A percentile compares a stretch with the other conserved stretches of the same genome.
phyloP scores from a whole-genome alignment of 805 yeast species.

The Helenozyma baotianmanensis region DNA sequence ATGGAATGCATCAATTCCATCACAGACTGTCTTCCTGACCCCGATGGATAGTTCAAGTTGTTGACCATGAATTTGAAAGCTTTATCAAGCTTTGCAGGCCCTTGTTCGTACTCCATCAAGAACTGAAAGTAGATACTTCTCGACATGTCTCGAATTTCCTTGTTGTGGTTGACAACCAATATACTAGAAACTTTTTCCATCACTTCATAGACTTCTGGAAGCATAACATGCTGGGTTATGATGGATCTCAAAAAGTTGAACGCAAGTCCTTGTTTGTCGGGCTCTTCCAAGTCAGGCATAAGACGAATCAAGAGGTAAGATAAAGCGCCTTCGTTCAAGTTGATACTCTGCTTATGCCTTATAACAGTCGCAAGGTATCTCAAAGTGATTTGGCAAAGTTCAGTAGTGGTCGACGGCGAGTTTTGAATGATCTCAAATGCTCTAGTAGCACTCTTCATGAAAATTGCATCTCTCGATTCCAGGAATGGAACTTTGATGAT shows the following conservation, averaged over 20 bases:
- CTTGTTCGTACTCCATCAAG: constrained; percentile 91
- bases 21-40: constrained; percentile 82
- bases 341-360: constrained; percentile 61
- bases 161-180: constrained; percentile 85
- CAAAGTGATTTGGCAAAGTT: constrained; percentile 74
- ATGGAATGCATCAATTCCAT: constrained; percentile 79
- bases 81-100: constrained; percentile 75
- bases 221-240: constrained; percentile 64
- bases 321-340: constrained; percentile 65
- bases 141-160: constrained; percentile 77
- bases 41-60: constrained; percentile 80
- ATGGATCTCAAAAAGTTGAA: constrained; percentile 78
- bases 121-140: constrained; percentile 81
- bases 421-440: constrained; percentile 64
- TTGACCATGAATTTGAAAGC: constrained; percentile 77
- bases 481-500: constrained; percentile 61
- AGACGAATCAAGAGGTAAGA: constrained; percentile 68
- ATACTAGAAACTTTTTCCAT: constrained; percentile 77
- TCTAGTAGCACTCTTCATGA: constrained; percentile 57
- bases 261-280: constrained; percentile 82
- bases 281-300: constrained; percentile 86
- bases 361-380: constrained; percentile 69
- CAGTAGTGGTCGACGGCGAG: constrained; percentile 72
- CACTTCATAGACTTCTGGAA: constrained; percentile 87
- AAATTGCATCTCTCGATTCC: constrained; percentile 44